phyloP scores from a whole-genome alignment of 805 yeast species.

The Starmerella bombi region DNA sequence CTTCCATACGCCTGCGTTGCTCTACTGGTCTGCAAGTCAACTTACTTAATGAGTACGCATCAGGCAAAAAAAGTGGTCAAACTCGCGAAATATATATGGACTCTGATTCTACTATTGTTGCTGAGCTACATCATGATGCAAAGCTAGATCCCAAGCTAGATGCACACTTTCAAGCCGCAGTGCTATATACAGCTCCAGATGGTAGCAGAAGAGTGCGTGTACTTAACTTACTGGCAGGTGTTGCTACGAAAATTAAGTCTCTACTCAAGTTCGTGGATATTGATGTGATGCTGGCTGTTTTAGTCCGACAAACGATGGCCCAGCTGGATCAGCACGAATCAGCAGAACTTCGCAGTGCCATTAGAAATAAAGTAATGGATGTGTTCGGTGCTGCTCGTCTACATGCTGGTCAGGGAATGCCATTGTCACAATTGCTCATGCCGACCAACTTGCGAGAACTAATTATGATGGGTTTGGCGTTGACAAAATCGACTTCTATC shows the following conservation, averaged over 20 bases:
- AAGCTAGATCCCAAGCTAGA: slow-evolving; percentile 52
- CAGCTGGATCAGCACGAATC: slow-evolving; percentile 24
- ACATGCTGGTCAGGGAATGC: slow-evolving; percentile 29
- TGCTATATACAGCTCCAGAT: slow-evolving; percentile 50
- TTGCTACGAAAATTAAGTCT: slow-evolving; percentile 57
- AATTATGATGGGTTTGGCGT: slow-evolving; percentile 52
- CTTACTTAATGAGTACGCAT: slow-evolving; percentile 45
- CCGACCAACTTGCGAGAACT: slow-evolving; percentile 70
- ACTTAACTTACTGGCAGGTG: slow-evolving; percentile 71
- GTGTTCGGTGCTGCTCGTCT: slow-evolving; percentile 48
- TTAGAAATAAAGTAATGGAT: slow-evolving; percentile 41
- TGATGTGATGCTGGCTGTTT: slow-evolving; percentile 43
- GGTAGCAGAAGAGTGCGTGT: slow-evolving; percentile 79
- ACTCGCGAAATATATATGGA: slow-evolving; percentile 46
- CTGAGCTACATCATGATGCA: slow-evolving; percentile 66
- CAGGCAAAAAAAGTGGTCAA: slow-evolving; percentile 29
- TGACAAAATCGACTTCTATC: slow-evolving; percentile 56
- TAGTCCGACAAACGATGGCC: slow-evolving; percentile 39
- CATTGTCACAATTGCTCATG: slow-evolving; percentile 54
- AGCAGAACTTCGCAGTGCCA: slow-evolving; percentile 34
- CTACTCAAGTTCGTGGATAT: slow-evolving; percentile 73
- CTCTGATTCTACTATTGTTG: slow-evolving; percentile 52
- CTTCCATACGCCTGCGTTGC: slow-evolving; percentile 70
- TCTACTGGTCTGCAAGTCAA: slow-evolving; percentile 73
- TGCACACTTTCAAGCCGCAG: slow-evolving; percentile 82